Evolutionary conservation across 108 stramenopile genomes (phyloP).

Genomic region (Cyclotella sp.): DNA sequence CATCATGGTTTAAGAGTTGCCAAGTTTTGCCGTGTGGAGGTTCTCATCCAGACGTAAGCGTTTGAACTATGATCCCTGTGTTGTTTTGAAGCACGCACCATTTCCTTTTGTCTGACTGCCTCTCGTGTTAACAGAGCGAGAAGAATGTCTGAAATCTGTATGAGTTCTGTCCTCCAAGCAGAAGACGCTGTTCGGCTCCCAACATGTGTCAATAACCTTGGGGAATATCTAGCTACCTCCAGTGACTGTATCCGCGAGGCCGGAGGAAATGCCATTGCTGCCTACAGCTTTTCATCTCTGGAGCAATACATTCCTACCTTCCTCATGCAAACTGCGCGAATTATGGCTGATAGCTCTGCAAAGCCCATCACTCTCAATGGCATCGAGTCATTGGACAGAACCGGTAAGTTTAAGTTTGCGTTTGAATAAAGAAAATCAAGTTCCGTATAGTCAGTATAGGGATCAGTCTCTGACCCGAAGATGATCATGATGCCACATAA

Average conservation of each 20-base stretch:
- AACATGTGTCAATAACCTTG: constrained; percentile 84
- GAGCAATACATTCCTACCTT: constrained; percentile 88
- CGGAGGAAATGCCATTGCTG: constrained; percentile 85
- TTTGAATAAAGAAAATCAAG: no score
- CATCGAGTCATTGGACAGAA: constrained; percentile 81
- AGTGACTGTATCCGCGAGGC: constrained; percentile 86
- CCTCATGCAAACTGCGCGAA: constrained; percentile 83
- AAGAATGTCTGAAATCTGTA: constrained; percentile 82
- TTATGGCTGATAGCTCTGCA: constrained; percentile 65
- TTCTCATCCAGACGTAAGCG: constrained; percentile 74
- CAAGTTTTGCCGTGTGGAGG: constrained; percentile 84
- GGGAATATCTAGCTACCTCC: constrained; percentile 82
- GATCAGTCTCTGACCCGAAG: no score
- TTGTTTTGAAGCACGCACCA: constrained; percentile 9
- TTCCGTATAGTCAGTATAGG: no score
- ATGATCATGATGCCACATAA: no score
- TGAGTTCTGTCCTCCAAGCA: constrained; percentile 80
- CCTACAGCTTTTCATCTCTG: constrained; percentile 81
- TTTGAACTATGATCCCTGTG: background rate
- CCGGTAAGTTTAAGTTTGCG: background rate
- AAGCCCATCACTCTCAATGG: constrained; percentile 85
- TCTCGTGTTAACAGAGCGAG: constrained; percentile 42
- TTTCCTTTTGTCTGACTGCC: background rate
- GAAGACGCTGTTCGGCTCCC: constrained; percentile 87
- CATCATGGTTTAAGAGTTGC: constrained; percentile 80